Evolutionary conservation across 2,329 filamentous ascomycete genomes (phyloP), one percentile per base, ranked within the genome.

Genomic region (Bipolaris gigantea): DNA sequence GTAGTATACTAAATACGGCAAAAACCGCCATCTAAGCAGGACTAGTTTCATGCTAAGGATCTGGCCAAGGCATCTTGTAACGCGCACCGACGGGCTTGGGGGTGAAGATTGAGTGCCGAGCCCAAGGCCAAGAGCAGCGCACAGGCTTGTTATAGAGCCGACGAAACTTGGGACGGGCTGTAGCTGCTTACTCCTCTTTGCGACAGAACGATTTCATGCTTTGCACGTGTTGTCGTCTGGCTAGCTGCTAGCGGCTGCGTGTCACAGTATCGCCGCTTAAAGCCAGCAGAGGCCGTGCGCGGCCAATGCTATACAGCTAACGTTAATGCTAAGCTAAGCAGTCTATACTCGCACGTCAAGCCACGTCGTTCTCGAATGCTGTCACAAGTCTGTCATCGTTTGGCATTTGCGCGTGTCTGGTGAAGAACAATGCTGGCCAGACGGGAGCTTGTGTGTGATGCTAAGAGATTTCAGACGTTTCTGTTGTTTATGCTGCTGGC

Each of bases 261-360:
- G n/a, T 46, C 34, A 46, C 23, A 42, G 43, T 46, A n/a, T 38
- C 16, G 19, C 43, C 32, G 43, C 43, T 34, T 46, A 10, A 46
- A 35, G 34, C 43, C 21, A 30, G 34, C 10, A 27, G 15, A 35
- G 16, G 43, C 16, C 18, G 10, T 36, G 11, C 18, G 13, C 43
- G n/a, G 11, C 13, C 4, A 33, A 19, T 23, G 13, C 33, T 46
- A 25, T 19, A 42, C 23, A 42, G 16, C 21, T 23, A 42, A 42
- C 40, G 27, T 30, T 30, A 30, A 27, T 40, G 36, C 45, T 18
- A 39, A 39, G 45, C n/a, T 35, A 32, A 39, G 27, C 16, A 15
- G 36, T 21, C 21, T 48, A 36, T 38, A 48, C 36, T 32, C 34
- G 16, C 36, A 39, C 19, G 9, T 21, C 18, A 23, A 18, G 18